phyloP scores from a whole-genome alignment of 2,329 filamentous ascomycete genomes.

The Xylogone sp. region DNA sequence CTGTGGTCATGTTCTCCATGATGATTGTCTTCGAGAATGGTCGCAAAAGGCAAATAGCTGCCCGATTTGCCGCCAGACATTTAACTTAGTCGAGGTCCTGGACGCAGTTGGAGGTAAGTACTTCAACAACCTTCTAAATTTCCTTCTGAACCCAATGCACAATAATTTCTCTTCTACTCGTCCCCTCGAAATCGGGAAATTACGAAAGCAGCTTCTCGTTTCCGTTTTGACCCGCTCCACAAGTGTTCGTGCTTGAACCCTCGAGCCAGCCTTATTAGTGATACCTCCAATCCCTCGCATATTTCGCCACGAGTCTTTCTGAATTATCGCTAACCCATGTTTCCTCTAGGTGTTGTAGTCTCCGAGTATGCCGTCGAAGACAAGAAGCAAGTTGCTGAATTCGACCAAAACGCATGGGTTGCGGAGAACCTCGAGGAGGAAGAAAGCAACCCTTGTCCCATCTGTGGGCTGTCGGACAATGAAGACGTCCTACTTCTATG shows the following conservation, averaged over 20 bases:
- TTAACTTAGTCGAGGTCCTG: constrained; percentile 86
- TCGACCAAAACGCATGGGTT: constrained; percentile 72
- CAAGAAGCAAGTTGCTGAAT: constrained; percentile 85
- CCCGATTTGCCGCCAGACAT: constrained; percentile 89
- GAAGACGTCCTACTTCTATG: constrained; percentile 85
- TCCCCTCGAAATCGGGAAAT: neutral
- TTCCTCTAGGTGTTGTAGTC: constrained; percentile 45
- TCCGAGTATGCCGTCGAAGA: constrained; percentile 67
- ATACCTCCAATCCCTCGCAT: too few relatives aligned
- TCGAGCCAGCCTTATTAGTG: neutral
- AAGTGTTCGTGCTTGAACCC: neutral
- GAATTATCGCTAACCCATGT: constrained; percentile 15
- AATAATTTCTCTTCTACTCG: constrained; percentile 4
- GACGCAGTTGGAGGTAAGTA: constrained; percentile 73
- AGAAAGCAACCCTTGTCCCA: constrained; percentile 71
- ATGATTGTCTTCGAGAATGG: constrained; percentile 91
- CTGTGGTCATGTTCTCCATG: constrained; percentile 89
- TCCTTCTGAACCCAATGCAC: constrained; percentile 1
- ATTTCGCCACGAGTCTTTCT: neutral
- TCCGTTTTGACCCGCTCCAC: too few relatives aligned
- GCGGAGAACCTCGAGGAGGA: constrained; percentile 72
- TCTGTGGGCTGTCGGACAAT: constrained; percentile 78
- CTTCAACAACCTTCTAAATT: constrained; percentile 2
- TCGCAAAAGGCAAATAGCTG: constrained; percentile 96
- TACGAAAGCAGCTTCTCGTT: neutral